Base-by-base conservation (phyloP, 2,329 filamentous ascomycete species). In the Ophiostoma fasciatum region DNA sequence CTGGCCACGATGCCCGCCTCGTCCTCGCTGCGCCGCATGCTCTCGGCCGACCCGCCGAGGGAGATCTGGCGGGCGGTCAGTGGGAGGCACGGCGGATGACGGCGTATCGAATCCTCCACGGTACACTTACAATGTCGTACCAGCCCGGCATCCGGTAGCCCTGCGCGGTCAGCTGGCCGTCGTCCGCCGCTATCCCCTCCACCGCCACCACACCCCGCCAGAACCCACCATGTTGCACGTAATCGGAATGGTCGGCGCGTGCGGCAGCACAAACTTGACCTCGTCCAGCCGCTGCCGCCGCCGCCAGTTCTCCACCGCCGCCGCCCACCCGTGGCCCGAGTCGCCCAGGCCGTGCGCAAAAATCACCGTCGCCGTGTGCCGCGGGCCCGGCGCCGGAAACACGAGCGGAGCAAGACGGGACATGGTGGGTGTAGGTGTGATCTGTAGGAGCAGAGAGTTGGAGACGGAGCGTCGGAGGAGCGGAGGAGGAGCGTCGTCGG, bases 291-390 rank as follows among this genome's bases (percentile, higher is more conserved):
- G 78, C 55, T 75, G 71, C 35, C 82, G 71, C 23, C 78, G 69
- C 37, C 84, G 76, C 79, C 81, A 94, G 58, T 88, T 84, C 63
- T 93, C 78, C 22, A 90, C 84, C 15, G 90, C 71, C 39, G 74
- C 75, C 30, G 80, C 70, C 87, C 82, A 88, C 47, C 82, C 82
- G 46, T 72, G 64, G 29, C 80, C 82, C 21, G 68, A 79, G 54
- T 96, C 90, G 44, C 90, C 90, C 27, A 98, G 66, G 12, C 90
- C 90, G 56, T 98, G 90, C 35, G 82, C 70, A 59, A 94, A 85
- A 50, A 98, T 96, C 49, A 96, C 80, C 4, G 88, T 94, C 18
- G 85, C 85, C 26, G 90, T 94, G 60, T 96, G 90, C 52, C 74
- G 74, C 20, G 37, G 30, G 53, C 73, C 81, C 23, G 82, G 62